These are phyloP conservation scores for Trypanosoma caninum DNA, from an alignment of 208 protist species.

Conservation along the genomic window DNA sequence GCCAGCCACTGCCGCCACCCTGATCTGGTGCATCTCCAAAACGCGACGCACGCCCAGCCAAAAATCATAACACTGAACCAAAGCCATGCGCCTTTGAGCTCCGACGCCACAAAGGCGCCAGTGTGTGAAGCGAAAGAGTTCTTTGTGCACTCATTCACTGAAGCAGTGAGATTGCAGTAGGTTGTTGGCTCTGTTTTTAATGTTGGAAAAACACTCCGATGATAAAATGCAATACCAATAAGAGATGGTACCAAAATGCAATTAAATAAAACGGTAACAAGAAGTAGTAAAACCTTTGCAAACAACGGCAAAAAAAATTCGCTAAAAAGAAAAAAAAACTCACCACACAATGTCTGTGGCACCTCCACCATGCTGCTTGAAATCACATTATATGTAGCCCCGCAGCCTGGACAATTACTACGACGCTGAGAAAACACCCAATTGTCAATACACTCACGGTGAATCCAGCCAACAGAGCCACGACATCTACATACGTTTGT, in stretches of 20 bases:
- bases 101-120: not conserved
- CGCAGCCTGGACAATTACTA: constrained; percentile 48
- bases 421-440: constrained; percentile 62
- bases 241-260: constrained; percentile 20
- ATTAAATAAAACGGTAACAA: constrained; percentile 9
- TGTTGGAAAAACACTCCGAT: constrained; percentile 4
- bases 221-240: constrained; percentile 24
- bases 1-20: constrained; percentile 16
- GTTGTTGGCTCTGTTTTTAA: not conserved
- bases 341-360: constrained; percentile 10
- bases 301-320: constrained; percentile 30
- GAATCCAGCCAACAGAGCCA: constrained; percentile 56
- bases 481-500: constrained; percentile 50
- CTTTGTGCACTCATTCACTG: no score
- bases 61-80: constrained; percentile 22
- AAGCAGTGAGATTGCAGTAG: not conserved
- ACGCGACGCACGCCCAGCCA: constrained; percentile 15
- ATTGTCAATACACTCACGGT: constrained; percentile 62
- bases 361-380: constrained; percentile 17
- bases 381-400: constrained; percentile 38
- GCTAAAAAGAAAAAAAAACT: constrained; percentile 25
- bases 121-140: not conserved
- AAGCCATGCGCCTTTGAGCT: constrained; percentile 19
- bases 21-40: constrained; percentile 8
- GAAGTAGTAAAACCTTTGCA: not conserved